phyloP scores from a whole-genome alignment of 306 rosid genomes.

The Ziziphus jujuba region DNA sequence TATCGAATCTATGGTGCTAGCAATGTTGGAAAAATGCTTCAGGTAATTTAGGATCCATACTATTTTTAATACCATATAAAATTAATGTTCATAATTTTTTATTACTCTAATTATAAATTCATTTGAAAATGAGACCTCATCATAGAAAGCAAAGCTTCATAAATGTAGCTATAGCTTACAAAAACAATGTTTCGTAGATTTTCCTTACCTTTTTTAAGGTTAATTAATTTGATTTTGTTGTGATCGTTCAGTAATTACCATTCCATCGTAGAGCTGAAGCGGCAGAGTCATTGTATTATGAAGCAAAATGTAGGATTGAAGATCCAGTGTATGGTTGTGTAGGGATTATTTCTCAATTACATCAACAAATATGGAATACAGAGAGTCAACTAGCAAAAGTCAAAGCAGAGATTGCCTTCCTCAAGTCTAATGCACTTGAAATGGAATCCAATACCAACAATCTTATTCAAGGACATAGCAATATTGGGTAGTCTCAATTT shows the following conservation, averaged over 20 bases:
- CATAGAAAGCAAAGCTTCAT: too few relatives aligned
- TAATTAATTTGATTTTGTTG: slow-evolving; percentile 30
- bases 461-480: slow-evolving; percentile 31
- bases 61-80: too few relatives aligned
- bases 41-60: slow-evolving; percentile 34
- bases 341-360: too few relatives aligned
- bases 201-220: neutral
- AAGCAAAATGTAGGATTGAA: too few relatives aligned
- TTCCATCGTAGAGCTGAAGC: slow-evolving; percentile 43
- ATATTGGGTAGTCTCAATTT: too few relatives aligned
- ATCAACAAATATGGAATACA: slow-evolving; percentile 30
- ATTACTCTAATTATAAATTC: too few relatives aligned
- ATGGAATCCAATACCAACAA: slow-evolving; percentile 19
- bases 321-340: too few relatives aligned
- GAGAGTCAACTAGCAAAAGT: slow-evolving; percentile 49
- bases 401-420: slow-evolving; percentile 46
- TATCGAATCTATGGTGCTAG: slow-evolving; percentile 74
- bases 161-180: too few relatives aligned
- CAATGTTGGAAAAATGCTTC: slow-evolving; percentile 71
- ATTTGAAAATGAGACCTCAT: too few relatives aligned
- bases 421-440: slow-evolving; percentile 8
- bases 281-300: slow-evolving; percentile 49
- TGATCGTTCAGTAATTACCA: slow-evolving; percentile 45
- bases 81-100: too few relatives aligned
- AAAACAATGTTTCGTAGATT: neutral